These are phyloP conservation scores for Emericellopsis cladophorae DNA, from an alignment of 2,329 filamentous ascomycete species.

Conservation along the genomic window DNA sequence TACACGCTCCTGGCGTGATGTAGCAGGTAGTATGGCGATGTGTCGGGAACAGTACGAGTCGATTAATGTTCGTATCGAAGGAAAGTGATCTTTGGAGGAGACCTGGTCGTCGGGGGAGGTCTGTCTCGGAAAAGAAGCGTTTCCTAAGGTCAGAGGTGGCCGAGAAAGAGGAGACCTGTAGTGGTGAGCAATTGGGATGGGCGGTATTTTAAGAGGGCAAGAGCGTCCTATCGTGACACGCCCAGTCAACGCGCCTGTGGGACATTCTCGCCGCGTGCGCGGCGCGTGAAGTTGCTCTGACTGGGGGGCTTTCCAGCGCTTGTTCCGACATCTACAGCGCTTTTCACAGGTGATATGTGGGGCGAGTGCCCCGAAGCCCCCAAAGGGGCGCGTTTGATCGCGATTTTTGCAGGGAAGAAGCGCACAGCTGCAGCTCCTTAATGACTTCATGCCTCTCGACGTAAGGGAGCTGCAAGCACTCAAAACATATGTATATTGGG, in stretches of 20 bases:
- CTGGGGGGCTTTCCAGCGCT: too few relatives aligned
- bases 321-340: too few relatives aligned
- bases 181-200: neutral
- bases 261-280: too few relatives aligned
- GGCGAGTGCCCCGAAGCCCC: neutral
- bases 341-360: too few relatives aligned
- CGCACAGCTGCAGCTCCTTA: too few relatives aligned
- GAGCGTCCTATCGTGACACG: too few relatives aligned
- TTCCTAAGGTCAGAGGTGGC: neutral
- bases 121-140: neutral
- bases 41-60: neutral
- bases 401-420: neutral
- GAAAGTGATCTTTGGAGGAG: neutral
- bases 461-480: too few relatives aligned
- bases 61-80: neutral
- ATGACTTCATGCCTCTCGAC: too few relatives aligned
- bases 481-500: too few relatives aligned
- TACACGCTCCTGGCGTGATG: neutral
- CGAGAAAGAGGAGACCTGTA: conserved; percentile 1
- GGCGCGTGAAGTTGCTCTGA: too few relatives aligned
- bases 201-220: conserved; percentile 8
- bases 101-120: neutral
- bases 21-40: neutral
- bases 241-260: too few relatives aligned
- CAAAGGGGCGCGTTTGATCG: neutral